Evolutionary conservation across 768 basidiomycete genomes (phyloP), one percentile per base, ranked within the genome.

Genomic region (Boletus barrowsii): DNA sequence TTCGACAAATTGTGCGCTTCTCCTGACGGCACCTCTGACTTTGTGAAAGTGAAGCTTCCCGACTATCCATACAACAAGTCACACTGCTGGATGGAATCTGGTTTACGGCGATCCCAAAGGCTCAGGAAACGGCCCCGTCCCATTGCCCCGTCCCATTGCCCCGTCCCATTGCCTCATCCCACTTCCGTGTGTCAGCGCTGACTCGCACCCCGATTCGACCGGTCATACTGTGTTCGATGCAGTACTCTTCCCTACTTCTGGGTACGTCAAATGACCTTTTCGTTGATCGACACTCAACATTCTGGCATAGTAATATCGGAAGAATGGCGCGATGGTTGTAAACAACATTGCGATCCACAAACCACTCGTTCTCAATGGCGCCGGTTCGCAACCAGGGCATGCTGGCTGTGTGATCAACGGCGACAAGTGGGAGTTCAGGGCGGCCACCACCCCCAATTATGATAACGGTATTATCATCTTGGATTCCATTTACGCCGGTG

Each of bases 161-260:
- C n/a, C n/a, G n/a, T n/a, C n/a, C n/a, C n/a, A n/a, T n/a, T 10
- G 73, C 76, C 42, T 61, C 71, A 35, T 17, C 62, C 0, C 65
- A 68, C 39, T 68, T 77, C 43, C 68, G n/a, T n/a, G 68, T 11
- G 54, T 80, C 32, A 79, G 54, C 36, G 65, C 54, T 9, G 65
- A 70, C 26, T 54, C 60, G 33, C 70, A 71, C 41, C 65, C 79
- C 0, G 68, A 68, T 22, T 60, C 80, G 10, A 72, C 75, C 0
- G 70, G 79, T 33, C 79, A 80, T 58, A 58, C 77, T 17, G 75
- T 80, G 37, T 69, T 72, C 26, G 74, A 73, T 1, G 76, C 78
- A 20, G 68, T 76, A 0, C 77, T 79, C 24, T 73, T 78, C 72
- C 76, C 79, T 10, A 77, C 76, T 14, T 71, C 77, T 17, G 79